phyloP scores from a whole-genome alignment of 1,284 basidiomycete genomes.

The Cryptococcus sp. region DNA sequence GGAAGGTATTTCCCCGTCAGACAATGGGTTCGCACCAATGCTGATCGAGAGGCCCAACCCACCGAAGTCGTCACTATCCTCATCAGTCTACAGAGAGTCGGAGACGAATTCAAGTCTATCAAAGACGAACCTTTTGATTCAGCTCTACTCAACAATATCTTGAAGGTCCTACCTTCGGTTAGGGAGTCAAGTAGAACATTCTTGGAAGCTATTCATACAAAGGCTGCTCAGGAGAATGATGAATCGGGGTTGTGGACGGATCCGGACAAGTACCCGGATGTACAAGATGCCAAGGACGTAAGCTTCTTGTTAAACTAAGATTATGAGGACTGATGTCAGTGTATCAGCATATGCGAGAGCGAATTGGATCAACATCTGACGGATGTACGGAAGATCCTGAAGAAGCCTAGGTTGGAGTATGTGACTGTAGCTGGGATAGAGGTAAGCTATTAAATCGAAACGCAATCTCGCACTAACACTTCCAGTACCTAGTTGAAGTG shows the following conservation, averaged over 20 bases:
- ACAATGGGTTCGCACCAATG: slow-evolving; percentile 5
- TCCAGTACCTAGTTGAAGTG: slow-evolving; percentile 71
- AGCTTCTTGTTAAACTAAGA: slow-evolving; percentile 6
- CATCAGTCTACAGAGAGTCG: slow-evolving; percentile 69
- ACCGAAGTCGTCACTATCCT: slow-evolving; percentile 76
- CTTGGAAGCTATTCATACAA: slow-evolving; percentile 60
- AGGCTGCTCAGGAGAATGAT: slow-evolving; percentile 63
- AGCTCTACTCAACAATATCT: slow-evolving; percentile 64
- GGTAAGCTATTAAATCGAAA: slow-evolving; percentile 48
- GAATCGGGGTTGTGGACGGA: slow-evolving; percentile 73
- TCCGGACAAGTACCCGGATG: slow-evolving; percentile 62
- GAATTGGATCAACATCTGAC: slow-evolving; percentile 74
- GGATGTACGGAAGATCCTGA: slow-evolving; percentile 65
- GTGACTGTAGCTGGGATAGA: slow-evolving; percentile 64
- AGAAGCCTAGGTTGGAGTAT: slow-evolving; percentile 73
- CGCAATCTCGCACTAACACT: neutral
- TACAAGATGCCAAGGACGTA: slow-evolving; percentile 56
- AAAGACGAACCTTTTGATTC: slow-evolving; percentile 60
- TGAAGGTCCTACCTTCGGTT: slow-evolving; percentile 65
- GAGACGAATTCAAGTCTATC: slow-evolving; percentile 59
- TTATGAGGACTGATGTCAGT: slow-evolving; percentile 17
- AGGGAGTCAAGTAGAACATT: slow-evolving; percentile 57
- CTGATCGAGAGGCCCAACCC: slow-evolving; percentile 64
- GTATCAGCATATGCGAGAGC: slow-evolving; percentile 53
- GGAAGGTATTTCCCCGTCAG: slow-evolving; percentile 55